Conservation (phyloP, 2,329 filamentous ascomycete species). For the Ophiosphaerella narmari region DNA sequence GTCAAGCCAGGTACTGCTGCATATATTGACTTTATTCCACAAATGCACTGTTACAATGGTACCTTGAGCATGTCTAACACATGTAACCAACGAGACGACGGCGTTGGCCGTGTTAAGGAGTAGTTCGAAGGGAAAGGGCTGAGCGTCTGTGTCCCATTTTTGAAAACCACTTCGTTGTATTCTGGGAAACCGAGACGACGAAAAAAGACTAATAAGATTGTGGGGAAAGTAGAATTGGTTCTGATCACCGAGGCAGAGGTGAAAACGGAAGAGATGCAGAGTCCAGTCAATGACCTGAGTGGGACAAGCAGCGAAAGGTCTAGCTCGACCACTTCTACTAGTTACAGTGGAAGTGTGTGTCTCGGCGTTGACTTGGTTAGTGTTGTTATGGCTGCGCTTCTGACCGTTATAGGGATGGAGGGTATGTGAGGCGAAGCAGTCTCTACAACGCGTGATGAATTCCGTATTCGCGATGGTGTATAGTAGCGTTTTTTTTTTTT, state of each 20-base stretch:
- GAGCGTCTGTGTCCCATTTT: neutral
- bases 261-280: neutral
- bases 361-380: too few relatives aligned
- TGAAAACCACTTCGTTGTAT: neutral
- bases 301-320: neutral
- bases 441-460: too few relatives aligned
- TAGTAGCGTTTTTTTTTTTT: too few relatives aligned
- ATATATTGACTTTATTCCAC: conserved; percentile 1
- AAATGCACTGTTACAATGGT: neutral
- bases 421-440: too few relatives aligned
- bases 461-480: too few relatives aligned
- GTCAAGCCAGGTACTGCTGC: neutral
- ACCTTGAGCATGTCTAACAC: neutral
- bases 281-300: neutral
- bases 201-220: neutral
- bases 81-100: neutral
- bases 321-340: too few relatives aligned
- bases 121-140: neutral
- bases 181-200: neutral
- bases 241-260: neutral
- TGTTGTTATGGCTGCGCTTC: too few relatives aligned
- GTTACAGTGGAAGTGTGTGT: too few relatives aligned
- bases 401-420: too few relatives aligned
- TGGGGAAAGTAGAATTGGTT: neutral
- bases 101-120: neutral